Evolutionary conservation across 2,329 filamentous ascomycete species (phyloP).

Genomic region (Macrophomina tecta): DNA sequence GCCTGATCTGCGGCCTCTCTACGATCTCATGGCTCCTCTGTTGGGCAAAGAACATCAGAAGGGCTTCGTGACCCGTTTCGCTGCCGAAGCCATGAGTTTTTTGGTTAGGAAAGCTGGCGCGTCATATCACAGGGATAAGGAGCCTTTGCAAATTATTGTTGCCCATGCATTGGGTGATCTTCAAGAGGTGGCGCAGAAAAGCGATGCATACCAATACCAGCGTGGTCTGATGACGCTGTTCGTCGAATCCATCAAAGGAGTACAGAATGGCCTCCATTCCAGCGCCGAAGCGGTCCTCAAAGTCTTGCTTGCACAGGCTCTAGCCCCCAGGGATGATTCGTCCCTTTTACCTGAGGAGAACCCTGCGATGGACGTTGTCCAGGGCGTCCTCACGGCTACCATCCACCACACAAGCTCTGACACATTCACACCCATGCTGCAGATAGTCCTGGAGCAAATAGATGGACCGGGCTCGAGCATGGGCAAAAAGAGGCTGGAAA

Average conservation of each 20-base stretch:
- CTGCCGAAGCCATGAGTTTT: conserved; percentile 94
- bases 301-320: conserved; percentile 52
- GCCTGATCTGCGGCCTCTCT: conserved; percentile 82
- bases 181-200: conserved; percentile 57
- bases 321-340: conserved; percentile 33
- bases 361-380: conserved; percentile 66
- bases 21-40: conserved; percentile 80
- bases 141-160: conserved; percentile 73
- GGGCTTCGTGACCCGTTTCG: conserved; percentile 86
- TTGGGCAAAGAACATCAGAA: conserved; percentile 84
- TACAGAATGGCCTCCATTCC: conserved; percentile 64
- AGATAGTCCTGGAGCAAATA: conserved; percentile 55
- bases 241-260: conserved; percentile 75
- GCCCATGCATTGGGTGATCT: conserved; percentile 75
- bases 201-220: conserved; percentile 72
- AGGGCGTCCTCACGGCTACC: conserved; percentile 78
- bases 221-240: conserved; percentile 93
- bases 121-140: conserved; percentile 73
- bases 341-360: conserved; percentile 49
- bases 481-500: conserved; percentile 33
- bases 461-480: not conserved
- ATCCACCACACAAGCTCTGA: conserved; percentile 81
- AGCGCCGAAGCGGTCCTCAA: conserved; percentile 60
- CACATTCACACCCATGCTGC: conserved; percentile 72
- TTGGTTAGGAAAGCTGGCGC: conserved; percentile 86